Percentiles rank a stretch among this genome's conserved stretches.
phyloP scores from a whole-genome alignment of 169 alveolate species.

The Cystoisospora suis region DNA sequence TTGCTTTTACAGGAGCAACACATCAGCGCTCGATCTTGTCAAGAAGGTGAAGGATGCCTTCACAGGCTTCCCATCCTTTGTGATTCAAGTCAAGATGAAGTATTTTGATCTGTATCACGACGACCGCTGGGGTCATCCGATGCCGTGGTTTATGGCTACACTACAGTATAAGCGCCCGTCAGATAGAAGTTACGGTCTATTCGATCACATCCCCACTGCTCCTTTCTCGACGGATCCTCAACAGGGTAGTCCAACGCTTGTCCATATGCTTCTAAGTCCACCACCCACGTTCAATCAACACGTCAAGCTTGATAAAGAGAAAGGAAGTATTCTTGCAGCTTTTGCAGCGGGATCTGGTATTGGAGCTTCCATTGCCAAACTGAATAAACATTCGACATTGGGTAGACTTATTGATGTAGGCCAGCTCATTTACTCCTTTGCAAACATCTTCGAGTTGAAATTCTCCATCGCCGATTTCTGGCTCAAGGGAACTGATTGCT shows the following conservation, averaged over 20 bases:
- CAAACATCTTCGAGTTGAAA: background rate
- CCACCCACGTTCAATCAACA: slow-evolving; percentile 43
- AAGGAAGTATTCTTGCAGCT: background rate
- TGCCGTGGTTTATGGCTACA: slow-evolving; percentile 47
- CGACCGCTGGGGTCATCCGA: slow-evolving; percentile 47
- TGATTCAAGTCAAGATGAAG: background rate
- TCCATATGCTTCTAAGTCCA: slow-evolving; percentile 49
- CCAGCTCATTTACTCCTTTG: background rate
- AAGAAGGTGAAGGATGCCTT: background rate
- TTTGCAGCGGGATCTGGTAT: background rate
- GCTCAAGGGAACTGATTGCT: slow-evolving; percentile 41
- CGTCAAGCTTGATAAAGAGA: slow-evolving; percentile 4
- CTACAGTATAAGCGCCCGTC: slow-evolving; percentile 24
- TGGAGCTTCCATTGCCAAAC: background rate
- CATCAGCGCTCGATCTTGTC: slow-evolving; percentile 1
- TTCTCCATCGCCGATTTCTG: slow-evolving; percentile 34
- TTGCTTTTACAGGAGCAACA: background rate
- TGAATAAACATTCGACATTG: background rate
- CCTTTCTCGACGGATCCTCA: background rate
- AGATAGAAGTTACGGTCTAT: slow-evolving; percentile 17
- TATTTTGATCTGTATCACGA: slow-evolving; percentile 44
- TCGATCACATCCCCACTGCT: slow-evolving; percentile 8
- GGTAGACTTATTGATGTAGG: background rate
- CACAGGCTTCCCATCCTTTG: slow-evolving; percentile 30
- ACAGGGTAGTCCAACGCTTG: slow-evolving; percentile 9